A percentile compares a stretch with the other conserved stretches of the same genome.
Conservation (phyloP, 2,329 filamentous ascomycete species). For the Botrytis sinoallii region DNA sequence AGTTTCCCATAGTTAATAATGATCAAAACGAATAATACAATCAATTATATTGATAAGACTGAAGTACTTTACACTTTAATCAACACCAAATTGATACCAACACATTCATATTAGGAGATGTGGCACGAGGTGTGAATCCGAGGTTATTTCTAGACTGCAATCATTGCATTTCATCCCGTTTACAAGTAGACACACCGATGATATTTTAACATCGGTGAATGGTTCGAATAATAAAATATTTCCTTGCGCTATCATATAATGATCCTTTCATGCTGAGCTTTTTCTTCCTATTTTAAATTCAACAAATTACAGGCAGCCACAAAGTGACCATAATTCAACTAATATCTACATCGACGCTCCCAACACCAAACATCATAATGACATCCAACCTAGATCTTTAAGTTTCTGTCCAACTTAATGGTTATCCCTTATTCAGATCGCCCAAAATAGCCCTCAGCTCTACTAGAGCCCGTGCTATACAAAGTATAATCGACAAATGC, state of each 20-base stretch:
- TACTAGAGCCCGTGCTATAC: not conserved
- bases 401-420: not conserved
- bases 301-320: not conserved
- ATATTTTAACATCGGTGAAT: not conserved
- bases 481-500: not conserved
- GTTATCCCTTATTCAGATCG: not conserved
- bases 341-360: too few species aligned
- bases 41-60: too few species aligned
- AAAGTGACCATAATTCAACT: not conserved
- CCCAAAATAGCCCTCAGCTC: not conserved
- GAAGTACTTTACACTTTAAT: too few species aligned
- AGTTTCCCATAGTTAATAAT: too few species aligned
- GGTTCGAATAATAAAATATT: accelerated
- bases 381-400: not conserved
- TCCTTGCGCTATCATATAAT: not conserved
- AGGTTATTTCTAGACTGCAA: not conserved
- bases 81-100: too few species aligned
- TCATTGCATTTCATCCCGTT: not conserved
- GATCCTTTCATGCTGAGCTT: not conserved
- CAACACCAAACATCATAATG: not conserved
- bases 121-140: not conserved
- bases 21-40: too few species aligned
- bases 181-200: not conserved
- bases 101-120: not conserved
- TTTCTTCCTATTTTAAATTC: too few species aligned